Evolutionary conservation across 2,329 filamentous ascomycete species (phyloP), one percentile per base, ranked within the genome.

Genomic region (Exophiala sideris): DNA sequence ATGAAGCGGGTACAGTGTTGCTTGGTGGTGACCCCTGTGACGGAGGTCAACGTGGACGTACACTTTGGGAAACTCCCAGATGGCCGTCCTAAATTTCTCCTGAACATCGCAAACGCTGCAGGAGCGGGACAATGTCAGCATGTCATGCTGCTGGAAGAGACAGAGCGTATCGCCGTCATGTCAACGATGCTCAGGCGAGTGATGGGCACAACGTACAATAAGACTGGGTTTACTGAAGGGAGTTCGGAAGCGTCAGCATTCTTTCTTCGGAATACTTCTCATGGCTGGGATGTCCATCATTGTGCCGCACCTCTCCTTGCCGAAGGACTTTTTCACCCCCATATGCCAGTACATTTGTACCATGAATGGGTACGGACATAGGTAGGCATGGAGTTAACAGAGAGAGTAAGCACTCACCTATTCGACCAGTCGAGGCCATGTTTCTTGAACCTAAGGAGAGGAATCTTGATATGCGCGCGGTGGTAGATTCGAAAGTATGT

Each of bases 101-200:
- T 97, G 92, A 60, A 97, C 79, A 68, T 97, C 92, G 75, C 92
- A 97, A 68, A 97, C 83, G 66, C 91, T 96, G 58, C 40, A 32
- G 5, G 2, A 16, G 14, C 8, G 11, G 33, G 33, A 3, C 3
- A 10, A 38, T 21, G 20, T 35, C 40, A 40, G 39, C 29, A 50
- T 39, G 21, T 29, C 3, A n/a, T 14, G 5, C 4, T 4, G 18
- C 20, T 45, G 21, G 39, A 44, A 48, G 24, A 36, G 29, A 36
- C 29, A 41, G 41, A 33, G 34, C 32, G 33, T 7, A 32, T 40
- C 36, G 44, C 35, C 34, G 33, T 36, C 16, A 21, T 39, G 5
- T 6, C 36, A 1, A 3, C 36, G 11, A 48, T 11, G 10, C 29
- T 36, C 20, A 16, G 38, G n/a, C 12, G 48, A 34, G 41, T 16